Evolutionary conservation across 805 yeast genomes (phyloP), one percentile per base, ranked within the genome.

Genomic region (Cyberlindnera veronae): DNA sequence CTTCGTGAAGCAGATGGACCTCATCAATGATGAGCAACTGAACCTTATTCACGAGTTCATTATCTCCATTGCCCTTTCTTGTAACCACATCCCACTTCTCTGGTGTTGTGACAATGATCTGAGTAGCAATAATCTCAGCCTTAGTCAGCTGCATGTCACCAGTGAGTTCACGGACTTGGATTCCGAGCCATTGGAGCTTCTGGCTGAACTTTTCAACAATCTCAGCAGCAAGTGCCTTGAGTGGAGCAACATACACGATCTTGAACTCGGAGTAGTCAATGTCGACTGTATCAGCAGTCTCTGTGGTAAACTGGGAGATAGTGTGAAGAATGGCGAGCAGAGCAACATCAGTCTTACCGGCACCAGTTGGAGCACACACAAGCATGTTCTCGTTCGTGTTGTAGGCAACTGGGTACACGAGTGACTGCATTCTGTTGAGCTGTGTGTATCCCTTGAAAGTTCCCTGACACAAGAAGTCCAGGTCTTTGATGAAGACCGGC

Each of bases 11-110:
- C 56, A 93, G 68, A 71, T 93, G 99, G 0, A 93, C 98, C 64
- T 93, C 99, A 69, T 93, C 99, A 45, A 93, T 90, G 44, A 93
- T 87, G 42, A 93, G 66, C 12, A 93, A 65, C 60, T 82, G 86
- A 9, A 93, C 95, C 53, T 88, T 89, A 11, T 84, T 78, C 3
- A 87, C 86, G 34, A 90, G 62, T 50, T 89, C 95, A 36, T 77
- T 78, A 54, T 90, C 97, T 38, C 96, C 97, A 50, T 74, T 83
- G 28, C 90, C 82, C 58, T 93, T 93, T 57, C 98, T 76, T 0
- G 99, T 91, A 2, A 93, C 96, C 3, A 93, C 97, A 65, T 89
- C 97, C 97, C 97, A 89, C 61, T 89, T 89, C 57, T 89, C 97
- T 0, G 97, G 97, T 0, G 97, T 89, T 1, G 96, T 90, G 3